These are phyloP conservation scores for Prunus mongolica DNA, from an alignment of 306 rosid genomes.

Conservation along the genomic window DNA sequence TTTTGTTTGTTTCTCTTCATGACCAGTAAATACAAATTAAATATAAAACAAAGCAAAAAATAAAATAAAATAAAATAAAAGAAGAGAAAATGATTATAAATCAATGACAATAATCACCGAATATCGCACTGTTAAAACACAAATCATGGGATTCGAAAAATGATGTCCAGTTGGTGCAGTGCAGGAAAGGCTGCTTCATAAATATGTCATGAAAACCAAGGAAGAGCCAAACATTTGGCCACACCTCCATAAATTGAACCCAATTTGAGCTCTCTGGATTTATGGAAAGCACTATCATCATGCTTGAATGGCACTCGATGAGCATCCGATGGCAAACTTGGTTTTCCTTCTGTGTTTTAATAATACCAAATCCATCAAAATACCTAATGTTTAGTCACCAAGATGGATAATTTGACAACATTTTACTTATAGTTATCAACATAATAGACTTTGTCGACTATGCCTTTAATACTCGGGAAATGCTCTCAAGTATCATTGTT, in stretches of 20 bases:
- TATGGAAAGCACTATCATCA: conserved; percentile 26
- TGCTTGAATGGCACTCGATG: conserved; percentile 27
- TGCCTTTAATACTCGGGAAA: no score
- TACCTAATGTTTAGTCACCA: no score
- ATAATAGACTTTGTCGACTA: no score
- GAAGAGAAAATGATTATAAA: conserved; percentile 49
- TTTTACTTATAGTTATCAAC: no score
- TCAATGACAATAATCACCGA: conserved; percentile 52
- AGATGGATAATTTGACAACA: no score
- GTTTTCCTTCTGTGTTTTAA: neutral
- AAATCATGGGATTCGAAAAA: conserved; percentile 69
- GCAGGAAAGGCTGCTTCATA: conserved; percentile 41
- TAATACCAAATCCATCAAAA: neutral
- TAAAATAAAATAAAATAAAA: neutral
- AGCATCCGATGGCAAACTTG: conserved; percentile 21
- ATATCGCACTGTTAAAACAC: conserved; percentile 46
- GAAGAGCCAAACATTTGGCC: conserved; percentile 8
- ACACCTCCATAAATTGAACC: conserved; percentile 11
- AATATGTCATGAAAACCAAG: conserved; percentile 30
- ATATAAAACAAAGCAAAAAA: neutral
- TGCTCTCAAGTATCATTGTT: no score
- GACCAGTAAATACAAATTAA: conserved; percentile 19
- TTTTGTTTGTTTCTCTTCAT: conserved; percentile 36
- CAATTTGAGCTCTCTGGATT: conserved; percentile 2
- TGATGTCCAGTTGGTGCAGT: conserved; percentile 66